A percentile compares a stretch with the other conserved stretches of the same genome.
Evolutionary conservation across 2,329 filamentous ascomycete genomes (phyloP).

Genomic region (Fusarium nisikadoi): DNA sequence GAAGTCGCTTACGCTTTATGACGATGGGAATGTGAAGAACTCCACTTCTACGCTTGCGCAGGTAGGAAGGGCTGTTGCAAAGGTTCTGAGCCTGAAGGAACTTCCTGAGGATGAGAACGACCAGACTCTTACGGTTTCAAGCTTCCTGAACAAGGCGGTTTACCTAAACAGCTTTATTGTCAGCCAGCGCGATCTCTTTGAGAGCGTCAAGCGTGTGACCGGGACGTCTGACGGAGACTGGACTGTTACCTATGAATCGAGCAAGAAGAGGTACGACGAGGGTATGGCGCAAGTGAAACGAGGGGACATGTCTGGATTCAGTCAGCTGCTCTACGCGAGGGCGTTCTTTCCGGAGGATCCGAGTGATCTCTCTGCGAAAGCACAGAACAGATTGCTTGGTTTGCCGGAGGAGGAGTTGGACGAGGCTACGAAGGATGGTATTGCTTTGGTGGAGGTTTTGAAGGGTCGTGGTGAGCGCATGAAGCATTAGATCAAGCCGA

Average conservation of each 20-base stretch:
- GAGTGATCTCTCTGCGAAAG: constrained; percentile 51
- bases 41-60: constrained; percentile 62
- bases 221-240: constrained; percentile 67
- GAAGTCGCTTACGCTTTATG: constrained; percentile 57
- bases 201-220: constrained; percentile 66
- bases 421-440: constrained; percentile 58
- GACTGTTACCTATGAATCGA: constrained; percentile 61
- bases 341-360: constrained; percentile 56
- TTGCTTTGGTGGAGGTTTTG: constrained; percentile 53
- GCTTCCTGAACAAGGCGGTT: constrained; percentile 56
- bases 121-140: constrained; percentile 50
- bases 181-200: constrained; percentile 72
- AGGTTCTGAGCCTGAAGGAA: constrained; percentile 58
- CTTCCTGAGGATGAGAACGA: constrained; percentile 52
- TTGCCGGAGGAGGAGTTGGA: constrained; percentile 66
- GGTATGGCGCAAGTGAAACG: constrained; percentile 55
- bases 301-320: constrained; percentile 56
- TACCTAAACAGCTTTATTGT: constrained; percentile 66
- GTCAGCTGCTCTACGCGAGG: constrained; percentile 61
- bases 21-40: constrained; percentile 56
- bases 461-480: constrained; percentile 26
- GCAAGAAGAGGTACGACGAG: constrained; percentile 58
- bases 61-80: constrained; percentile 62
- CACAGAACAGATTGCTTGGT: constrained; percentile 60
- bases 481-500: neutral